Percentiles rank a stretch among this genome's conserved stretches.
phyloP scores from a whole-genome alignment of 768 basidiomycete genomes.

The Cystobasidium tubakii region DNA sequence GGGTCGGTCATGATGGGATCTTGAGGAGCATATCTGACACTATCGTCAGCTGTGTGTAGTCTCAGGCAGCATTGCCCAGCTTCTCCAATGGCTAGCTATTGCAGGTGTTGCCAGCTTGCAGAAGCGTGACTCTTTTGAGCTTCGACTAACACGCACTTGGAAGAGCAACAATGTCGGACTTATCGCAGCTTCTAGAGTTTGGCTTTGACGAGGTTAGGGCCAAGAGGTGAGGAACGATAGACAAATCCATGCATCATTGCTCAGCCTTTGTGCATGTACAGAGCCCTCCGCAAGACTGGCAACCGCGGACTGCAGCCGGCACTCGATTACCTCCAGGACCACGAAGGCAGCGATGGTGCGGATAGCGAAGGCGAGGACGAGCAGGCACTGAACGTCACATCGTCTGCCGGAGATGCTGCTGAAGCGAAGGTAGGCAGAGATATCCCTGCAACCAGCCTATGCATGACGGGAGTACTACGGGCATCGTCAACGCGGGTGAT shows the following conservation, averaged over 20 bases:
- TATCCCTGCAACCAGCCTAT: neutral
- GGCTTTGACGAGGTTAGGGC: conserved; percentile 47
- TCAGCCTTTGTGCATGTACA: neutral
- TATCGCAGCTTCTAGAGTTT: conserved; percentile 59
- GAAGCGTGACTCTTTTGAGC: conserved; percentile 50
- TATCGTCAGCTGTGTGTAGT: too few species aligned
- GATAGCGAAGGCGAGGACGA: conserved; percentile 43
- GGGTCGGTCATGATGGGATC: neutral
- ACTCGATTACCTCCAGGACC: conserved; percentile 44
- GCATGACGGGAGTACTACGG: too few species aligned
- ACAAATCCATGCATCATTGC: neutral
- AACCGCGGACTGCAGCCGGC: conserved; percentile 80
- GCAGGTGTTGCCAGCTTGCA: conserved; percentile 37
- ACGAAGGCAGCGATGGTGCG: conserved; percentile 17
- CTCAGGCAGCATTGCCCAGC: too few species aligned
- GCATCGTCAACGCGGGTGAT: too few species aligned
- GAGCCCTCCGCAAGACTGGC: conserved; percentile 32
- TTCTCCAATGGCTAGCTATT: neutral
- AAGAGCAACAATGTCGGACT: conserved; percentile 58
- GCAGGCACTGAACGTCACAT: conserved; percentile 42
- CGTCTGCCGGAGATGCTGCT: conserved; percentile 27
- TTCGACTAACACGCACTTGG: conserved; percentile 54
- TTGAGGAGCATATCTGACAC: neutral
- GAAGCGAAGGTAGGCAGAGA: conserved; percentile 47
- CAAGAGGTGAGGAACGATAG: conserved; percentile 11